Evolutionary conservation across 345 rosid genomes (phyloP), one percentile per base, ranked within the genome.

Genomic region (Chamaenerion angustifolium): DNA sequence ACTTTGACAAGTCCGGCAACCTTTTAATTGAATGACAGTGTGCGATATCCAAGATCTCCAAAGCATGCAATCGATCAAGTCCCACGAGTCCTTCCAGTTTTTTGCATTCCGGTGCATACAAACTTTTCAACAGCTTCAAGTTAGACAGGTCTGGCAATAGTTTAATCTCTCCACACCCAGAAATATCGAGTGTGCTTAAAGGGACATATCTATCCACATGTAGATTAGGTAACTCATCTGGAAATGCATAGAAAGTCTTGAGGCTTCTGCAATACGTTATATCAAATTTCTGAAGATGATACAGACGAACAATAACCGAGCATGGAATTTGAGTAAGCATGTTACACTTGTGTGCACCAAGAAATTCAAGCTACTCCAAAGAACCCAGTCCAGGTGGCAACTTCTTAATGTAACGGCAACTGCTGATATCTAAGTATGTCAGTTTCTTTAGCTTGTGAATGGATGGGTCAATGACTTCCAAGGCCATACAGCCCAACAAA

Each of bases 401-500:
- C 55, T 51, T 23, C 42, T 0, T 25, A 11, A 50, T 6, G 54
- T 14, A 25, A 14, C 16, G 54, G 31, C 42, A 51, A 1, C 40
- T 11, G 27, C 2, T 12, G 42, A 51, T 0, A 10, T 51, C 37
- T 14, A 51, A 19, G 55, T 11, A 31, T 18, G 23, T 8, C 10
- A 51, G 44, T n/a, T 51, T 17, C 18, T 37, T 40, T 4, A 14
- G 23, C 44, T 37, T 51, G 4, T 40, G 2, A 10, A 51, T 35
- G n/a, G 44, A 51, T 1, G 55, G 55, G 44, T 51, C 55, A 40
- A 51, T 15, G 3, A 14, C 19, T 1, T 51, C 42, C 44, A 51
- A 11, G 2, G 12, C 11, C 15, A 2, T 2, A 16, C 55, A n/a
- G n/a, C n/a, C n/a, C n/a, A n/a, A n/a, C n/a, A n/a, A n/a, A n/a